phyloP scores from a whole-genome alignment of 768 basidiomycete genomes.

The Lactarius psammicola region DNA sequence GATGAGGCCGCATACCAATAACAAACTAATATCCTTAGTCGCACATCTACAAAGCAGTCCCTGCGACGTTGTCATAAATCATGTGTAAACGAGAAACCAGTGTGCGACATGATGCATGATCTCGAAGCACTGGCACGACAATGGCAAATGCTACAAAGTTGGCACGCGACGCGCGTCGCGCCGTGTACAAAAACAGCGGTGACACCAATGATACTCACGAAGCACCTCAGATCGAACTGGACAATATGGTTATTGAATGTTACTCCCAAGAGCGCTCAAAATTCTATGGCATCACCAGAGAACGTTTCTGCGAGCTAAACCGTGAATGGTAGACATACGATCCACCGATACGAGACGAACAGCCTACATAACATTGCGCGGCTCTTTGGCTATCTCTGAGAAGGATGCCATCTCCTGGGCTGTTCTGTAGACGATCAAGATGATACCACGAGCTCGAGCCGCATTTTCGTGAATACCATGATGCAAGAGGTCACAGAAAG shows the following conservation, averaged over 20 bases:
- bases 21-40: conserved; percentile 73
- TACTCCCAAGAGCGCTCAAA: conserved; percentile 97
- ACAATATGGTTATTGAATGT: conserved; percentile 99
- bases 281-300: conserved; percentile 96
- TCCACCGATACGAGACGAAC: conserved; percentile 99
- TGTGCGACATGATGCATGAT: no score
- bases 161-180: no score
- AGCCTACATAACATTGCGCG: conserved; percentile 95
- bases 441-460: conserved; percentile 93
- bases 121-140: no score
- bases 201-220: no score
- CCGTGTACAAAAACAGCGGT: no score
- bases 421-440: conserved; percentile 76
- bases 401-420: conserved; percentile 92
- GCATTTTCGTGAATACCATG: conserved; percentile 97
- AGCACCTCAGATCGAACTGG: conserved; percentile 74
- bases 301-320: conserved; percentile 95
- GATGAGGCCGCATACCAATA: conserved; percentile 52
- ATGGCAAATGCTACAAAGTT: no score
- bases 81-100: no score
- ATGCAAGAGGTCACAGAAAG: conserved; percentile 94
- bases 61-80: conserved; percentile 42
- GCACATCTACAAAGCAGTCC: conserved; percentile 63
- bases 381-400: conserved; percentile 90
- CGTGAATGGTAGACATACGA: conserved; percentile 92